These are phyloP conservation scores for Phytophthora capsici DNA, from an alignment of 352 stramenopile species.

Conservation along the genomic window DNA sequence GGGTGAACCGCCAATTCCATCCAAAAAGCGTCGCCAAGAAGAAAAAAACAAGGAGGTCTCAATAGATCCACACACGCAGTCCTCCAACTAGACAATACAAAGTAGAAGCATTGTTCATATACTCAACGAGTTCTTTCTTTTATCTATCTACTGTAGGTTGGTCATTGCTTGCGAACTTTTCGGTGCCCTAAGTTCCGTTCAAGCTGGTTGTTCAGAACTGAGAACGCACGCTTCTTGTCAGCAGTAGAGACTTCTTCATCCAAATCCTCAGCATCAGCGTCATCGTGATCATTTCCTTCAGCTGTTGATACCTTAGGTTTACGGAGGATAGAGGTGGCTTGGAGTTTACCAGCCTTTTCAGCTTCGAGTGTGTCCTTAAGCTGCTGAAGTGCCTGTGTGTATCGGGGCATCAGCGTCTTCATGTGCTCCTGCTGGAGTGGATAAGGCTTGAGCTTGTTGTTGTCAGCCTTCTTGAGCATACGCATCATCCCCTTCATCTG, in stretches of 20 bases:
- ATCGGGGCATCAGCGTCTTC: constrained; percentile 80
- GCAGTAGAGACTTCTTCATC: constrained; percentile 37
- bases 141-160: constrained; percentile 34
- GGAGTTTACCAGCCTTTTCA: constrained; percentile 73
- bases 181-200: constrained; percentile 57
- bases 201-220: constrained; percentile 61
- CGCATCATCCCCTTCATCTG: constrained; percentile 82
- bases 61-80: constrained; percentile 8
- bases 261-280: constrained; percentile 20
- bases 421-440: constrained; percentile 73
- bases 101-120: constrained; percentile 22
- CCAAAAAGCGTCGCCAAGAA: constrained; percentile 28
- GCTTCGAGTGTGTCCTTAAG: constrained; percentile 84
- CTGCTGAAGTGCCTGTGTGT: constrained; percentile 69
- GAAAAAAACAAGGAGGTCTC: constrained; percentile 6
- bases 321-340: constrained; percentile 52
- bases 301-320: constrained; percentile 14
- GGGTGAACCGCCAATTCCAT: constrained; percentile 12
- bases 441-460: constrained; percentile 75
- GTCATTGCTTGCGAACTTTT: constrained; percentile 52
- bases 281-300: neutral
- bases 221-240: constrained; percentile 70
- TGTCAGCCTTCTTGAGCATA: constrained; percentile 88
- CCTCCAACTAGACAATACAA: constrained; percentile 16
- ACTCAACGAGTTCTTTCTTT: constrained; percentile 9